Evolutionary conservation across 805 yeast species (phyloP).

Genomic region (Nakazawaea ernobii): DNA sequence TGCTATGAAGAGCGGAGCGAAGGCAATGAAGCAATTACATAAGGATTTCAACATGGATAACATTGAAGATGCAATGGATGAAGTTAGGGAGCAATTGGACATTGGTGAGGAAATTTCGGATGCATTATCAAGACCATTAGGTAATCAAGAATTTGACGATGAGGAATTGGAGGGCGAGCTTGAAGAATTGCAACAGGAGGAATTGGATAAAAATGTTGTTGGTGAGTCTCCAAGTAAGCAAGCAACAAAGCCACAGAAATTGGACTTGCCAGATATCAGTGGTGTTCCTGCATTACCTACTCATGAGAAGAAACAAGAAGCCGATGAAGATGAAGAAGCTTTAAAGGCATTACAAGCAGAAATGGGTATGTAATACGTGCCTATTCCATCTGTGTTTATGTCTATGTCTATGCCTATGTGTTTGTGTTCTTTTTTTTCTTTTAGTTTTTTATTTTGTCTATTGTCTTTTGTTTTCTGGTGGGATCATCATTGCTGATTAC

Average conservation of each 20-base stretch:
- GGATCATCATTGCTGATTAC: neutral
- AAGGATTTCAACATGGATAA: conserved; percentile 93
- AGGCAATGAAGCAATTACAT: conserved; percentile 94
- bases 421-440: neutral
- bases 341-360: conserved; percentile 77
- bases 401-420: neutral
- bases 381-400: neutral
- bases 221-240: conserved; percentile 35
- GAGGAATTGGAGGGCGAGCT: conserved; percentile 95
- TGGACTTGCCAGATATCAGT: conserved; percentile 44
- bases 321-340: conserved; percentile 76
- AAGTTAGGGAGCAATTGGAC: conserved; percentile 94
- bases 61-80: conserved; percentile 97
- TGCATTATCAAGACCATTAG: conserved; percentile 92
- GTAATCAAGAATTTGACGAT: conserved; percentile 71
- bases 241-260: conserved; percentile 21
- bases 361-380: conserved; percentile 73
- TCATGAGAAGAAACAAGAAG: conserved; percentile 36
- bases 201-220: conserved; percentile 52
- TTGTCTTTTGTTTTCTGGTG: neutral
- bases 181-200: conserved; percentile 82
- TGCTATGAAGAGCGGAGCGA: conserved; percentile 97
- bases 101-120: conserved; percentile 92
- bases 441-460: neutral
- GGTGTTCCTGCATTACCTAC: conserved; percentile 40